Evolutionary conservation across 768 basidiomycete species (phyloP).

Genomic region (Hypholoma sublateritium): DNA sequence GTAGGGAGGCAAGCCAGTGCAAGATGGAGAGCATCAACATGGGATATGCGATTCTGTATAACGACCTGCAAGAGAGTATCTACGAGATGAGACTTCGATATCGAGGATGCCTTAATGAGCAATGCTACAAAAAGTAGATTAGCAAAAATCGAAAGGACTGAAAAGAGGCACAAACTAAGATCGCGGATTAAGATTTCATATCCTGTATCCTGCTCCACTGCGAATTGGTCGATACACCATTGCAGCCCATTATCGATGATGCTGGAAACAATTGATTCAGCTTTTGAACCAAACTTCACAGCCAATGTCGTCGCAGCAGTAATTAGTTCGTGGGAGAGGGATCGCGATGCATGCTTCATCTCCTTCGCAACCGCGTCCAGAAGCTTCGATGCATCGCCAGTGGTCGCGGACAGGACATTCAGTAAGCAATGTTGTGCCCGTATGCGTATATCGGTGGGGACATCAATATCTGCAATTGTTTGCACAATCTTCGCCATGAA

Average conservation of each 20-base stretch:
- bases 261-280: slow-evolving; percentile 22
- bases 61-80: slow-evolving; percentile 71
- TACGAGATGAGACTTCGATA: slow-evolving; percentile 55
- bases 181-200: slow-evolving; percentile 25
- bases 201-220: slow-evolving; percentile 27
- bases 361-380: slow-evolving; percentile 11
- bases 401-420: slow-evolving; percentile 8
- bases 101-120: slow-evolving; percentile 27
- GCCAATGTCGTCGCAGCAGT: slow-evolving; percentile 7
- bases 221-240: slow-evolving; percentile 51
- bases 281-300: slow-evolving; percentile 13
- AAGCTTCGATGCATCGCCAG: background rate
- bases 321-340: slow-evolving; percentile 12
- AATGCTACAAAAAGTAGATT: slow-evolving; percentile 22
- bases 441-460: slow-evolving; percentile 4
- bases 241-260: slow-evolving; percentile 49
- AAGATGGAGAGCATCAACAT: slow-evolving; percentile 40
- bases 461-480: slow-evolving; percentile 1
- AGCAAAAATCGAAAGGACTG: background rate
- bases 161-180: slow-evolving; percentile 35
- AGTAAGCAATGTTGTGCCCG: slow-evolving; percentile 12
- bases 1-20: slow-evolving; percentile 37
- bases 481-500: slow-evolving; percentile 23
- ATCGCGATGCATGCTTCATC: slow-evolving; percentile 7
- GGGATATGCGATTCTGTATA: slow-evolving; percentile 58